Evolutionary conservation across 495 filamentous ascomycete species (phyloP).

Genomic region (Penicillium bovifimosum): DNA sequence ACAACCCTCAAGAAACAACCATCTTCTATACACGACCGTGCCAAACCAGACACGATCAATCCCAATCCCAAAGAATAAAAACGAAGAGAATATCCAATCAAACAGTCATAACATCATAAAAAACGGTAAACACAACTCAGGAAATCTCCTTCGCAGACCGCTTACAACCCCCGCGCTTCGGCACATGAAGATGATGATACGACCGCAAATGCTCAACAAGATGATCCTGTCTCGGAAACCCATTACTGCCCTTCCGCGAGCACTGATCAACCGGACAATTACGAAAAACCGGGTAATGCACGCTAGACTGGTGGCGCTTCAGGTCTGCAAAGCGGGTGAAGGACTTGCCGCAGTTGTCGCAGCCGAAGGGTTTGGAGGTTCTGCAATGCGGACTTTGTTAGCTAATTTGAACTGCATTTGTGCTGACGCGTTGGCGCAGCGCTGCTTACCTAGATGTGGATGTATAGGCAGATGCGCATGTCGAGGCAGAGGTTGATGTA

Average conservation of each 20-base stretch:
- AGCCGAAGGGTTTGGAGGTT: conserved; percentile 37
- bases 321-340: conserved; percentile 52
- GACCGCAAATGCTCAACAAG: conserved; percentile 80
- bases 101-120: conserved; percentile 10
- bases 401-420: no score
- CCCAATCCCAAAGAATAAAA: no score
- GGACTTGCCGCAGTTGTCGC: conserved; percentile 40
- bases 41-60: no score
- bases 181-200: conserved; percentile 59
- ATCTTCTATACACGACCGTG: no score
- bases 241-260: conserved; percentile 68
- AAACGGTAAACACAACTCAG: background rate
- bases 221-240: conserved; percentile 84
- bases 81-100: background rate
- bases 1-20: no score
- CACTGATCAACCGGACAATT: conserved; percentile 76
- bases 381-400: conserved; percentile 7
- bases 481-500: no score
- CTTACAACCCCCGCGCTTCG: conserved; percentile 37
- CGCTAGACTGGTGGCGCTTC: conserved; percentile 48
- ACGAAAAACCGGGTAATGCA: conserved; percentile 56
- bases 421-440: no score
- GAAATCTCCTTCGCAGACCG: conserved; percentile 26
- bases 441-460: conserved; percentile 21
- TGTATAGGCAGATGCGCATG: no score